Conservation (phyloP, 768 basidiomycete genomes). For the Bullera alba region DNA sequence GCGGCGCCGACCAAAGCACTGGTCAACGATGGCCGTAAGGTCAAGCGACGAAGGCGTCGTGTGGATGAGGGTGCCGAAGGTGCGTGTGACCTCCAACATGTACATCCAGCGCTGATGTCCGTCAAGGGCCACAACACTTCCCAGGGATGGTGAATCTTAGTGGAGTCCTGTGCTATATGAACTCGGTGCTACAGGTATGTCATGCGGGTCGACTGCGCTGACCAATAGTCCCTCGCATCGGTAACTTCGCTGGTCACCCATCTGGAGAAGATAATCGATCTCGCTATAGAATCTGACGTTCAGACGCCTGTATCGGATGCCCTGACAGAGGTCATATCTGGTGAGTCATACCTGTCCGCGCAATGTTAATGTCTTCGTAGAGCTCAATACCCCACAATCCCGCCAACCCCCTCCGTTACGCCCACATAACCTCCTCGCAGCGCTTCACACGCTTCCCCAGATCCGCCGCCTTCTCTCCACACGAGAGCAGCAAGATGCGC, state of each 20-base stretch:
- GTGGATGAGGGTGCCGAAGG: background rate
- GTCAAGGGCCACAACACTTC: slow-evolving; percentile 49
- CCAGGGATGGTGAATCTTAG: slow-evolving; percentile 92
- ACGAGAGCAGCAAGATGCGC: slow-evolving; percentile 94
- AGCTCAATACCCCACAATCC: slow-evolving; percentile 45
- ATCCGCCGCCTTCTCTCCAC: slow-evolving; percentile 58
- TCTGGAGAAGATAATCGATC: slow-evolving; percentile 65
- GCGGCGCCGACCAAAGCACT: slow-evolving; percentile 10
- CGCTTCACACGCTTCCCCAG: slow-evolving; percentile 54
- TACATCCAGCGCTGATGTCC: background rate
- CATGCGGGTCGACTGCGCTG: slow-evolving; percentile 10
- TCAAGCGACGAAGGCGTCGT: slow-evolving; percentile 26
- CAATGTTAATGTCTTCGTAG: slow-evolving; percentile 21
- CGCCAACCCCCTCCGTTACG: slow-evolving; percentile 58
- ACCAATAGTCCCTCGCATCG: slow-evolving; percentile 75
- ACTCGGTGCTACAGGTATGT: slow-evolving; percentile 78
- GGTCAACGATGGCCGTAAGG: slow-evolving; percentile 4
- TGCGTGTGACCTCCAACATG: background rate
- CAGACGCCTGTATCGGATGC: slow-evolving; percentile 81
- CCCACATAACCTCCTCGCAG: slow-evolving; percentile 64
- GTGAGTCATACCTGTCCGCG: slow-evolving; percentile 46
- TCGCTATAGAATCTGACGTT: slow-evolving; percentile 71
- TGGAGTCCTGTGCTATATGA: slow-evolving; percentile 96
- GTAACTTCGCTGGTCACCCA: slow-evolving; percentile 72
- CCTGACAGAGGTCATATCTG: slow-evolving; percentile 61